Base-by-base conservation (phyloP, 345 rosid species). In the Anastatica hierochuntica region DNA sequence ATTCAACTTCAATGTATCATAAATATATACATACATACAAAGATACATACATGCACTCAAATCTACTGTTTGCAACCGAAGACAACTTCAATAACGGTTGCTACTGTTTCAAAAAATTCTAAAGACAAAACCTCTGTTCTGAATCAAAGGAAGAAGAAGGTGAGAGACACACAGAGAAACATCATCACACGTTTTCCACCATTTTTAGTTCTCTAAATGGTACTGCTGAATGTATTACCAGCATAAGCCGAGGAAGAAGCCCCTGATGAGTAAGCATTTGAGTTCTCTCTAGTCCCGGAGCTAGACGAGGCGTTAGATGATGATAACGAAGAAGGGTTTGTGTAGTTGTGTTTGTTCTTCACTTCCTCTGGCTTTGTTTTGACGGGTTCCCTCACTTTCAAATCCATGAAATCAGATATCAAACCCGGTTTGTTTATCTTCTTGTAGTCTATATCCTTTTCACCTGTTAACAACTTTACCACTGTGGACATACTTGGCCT, bases 401-500 rank as follows among this genome's bases (percentile, higher is more conserved):
- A 70, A 62, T 85, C 95, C 95, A 80, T 78, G 70, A 85, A 78
- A 63, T 85, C 95, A 4, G 90, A 72, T 7, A 85, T 80, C 43
- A 85, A 68, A 17, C 85, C 95, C 5, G 95, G 95, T 68, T 73
- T 80, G 43, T 68, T 38, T 63, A 85, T 78, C 60, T 54, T 72
- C 1, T 20, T 34, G 13, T 58, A 67, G 34, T 71, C 64, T 10
- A 75, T 38, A 6, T 60, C 43, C 53, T 62, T 75, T 74, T 73
- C 47, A 20, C 95, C 80, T 1, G 64, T 78, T 26, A 85, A 68
- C 71, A 77, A 58, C 77, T 60, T 77, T 36, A 82, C 77, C 14
- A 80, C 80, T 0, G 73, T 75, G 15, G 95, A 76, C 90, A 85
- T 85, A 15, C 70, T 66, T 47, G 95, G 95, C 26, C 95, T 75